Percentiles rank a stretch among this genome's conserved stretches.
These are phyloP conservation scores for Chlorella ohadii DNA, from an alignment of 139 green algal genomes.

Conservation along the genomic window DNA sequence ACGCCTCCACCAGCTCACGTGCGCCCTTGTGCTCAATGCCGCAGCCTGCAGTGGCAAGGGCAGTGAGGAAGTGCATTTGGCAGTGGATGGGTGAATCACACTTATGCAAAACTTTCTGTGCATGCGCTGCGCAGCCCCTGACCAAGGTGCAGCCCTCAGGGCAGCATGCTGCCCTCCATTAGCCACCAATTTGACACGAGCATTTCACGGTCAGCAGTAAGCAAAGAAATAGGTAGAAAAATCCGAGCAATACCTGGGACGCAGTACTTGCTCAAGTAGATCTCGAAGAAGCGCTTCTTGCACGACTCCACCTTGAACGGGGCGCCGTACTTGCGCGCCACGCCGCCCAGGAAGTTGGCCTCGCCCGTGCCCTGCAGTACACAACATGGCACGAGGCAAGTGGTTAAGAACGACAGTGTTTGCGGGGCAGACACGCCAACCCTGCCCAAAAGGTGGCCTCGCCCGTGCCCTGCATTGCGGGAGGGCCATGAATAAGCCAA, in stretches of 20 bases:
- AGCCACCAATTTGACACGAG: too few relatives aligned
- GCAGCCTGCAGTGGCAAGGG: conserved; percentile 17
- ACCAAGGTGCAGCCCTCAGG: too few relatives aligned
- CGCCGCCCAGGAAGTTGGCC: conserved; percentile 69
- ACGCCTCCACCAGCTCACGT: conserved; percentile 62
- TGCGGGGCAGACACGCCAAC: too few relatives aligned
- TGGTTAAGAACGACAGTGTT: too few relatives aligned
- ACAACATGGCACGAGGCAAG: too few relatives aligned
- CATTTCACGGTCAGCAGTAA: too few relatives aligned
- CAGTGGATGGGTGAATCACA: too few relatives aligned
- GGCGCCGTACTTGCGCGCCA: conserved; percentile 39
- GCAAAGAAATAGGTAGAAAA: too few relatives aligned
- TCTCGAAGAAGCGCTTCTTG: conserved; percentile 74
- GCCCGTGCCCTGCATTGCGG: conserved; percentile 41
- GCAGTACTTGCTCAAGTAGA: conserved; percentile 61
- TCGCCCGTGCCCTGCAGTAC: conserved; percentile 57
- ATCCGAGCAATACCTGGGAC: conserved; percentile 10
- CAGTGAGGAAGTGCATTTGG: not conserved
- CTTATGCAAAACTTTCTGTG: too few relatives aligned
- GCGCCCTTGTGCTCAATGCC: conserved; percentile 62
- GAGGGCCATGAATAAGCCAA: too few relatives aligned
- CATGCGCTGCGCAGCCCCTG: too few relatives aligned
- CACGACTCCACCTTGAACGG: conserved; percentile 51
- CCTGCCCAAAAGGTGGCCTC: not conserved
- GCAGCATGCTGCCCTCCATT: too few relatives aligned